Evolutionary conservation across 257 asterid genomes (phyloP), one percentile per base, ranked within the genome.

Genomic region (Lycium barbarum): DNA sequence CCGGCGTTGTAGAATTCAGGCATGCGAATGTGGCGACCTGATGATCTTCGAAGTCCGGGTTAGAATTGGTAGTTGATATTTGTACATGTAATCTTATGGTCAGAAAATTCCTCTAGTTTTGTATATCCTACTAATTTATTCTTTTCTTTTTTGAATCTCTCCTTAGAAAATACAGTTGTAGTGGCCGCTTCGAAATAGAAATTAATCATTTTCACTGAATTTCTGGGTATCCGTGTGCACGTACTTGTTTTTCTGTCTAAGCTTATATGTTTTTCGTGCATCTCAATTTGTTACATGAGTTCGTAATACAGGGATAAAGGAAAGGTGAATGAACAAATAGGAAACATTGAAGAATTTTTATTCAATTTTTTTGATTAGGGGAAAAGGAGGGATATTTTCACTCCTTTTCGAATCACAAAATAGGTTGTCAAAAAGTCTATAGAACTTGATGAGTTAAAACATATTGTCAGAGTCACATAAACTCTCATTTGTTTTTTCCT

Each of bases 11-110:
- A 74, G 61, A 73, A 20, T 49, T 74, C 61, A 74, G 81, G 62
- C 81, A 51, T 76, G 51, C 14, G 1, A 9, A 76, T 51, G 63
- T 76, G 47, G 63, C 61, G 22, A 74, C 62, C 81, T 73, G 45
- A 74, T 20, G 63, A 7, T 76, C 49, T 78, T 78, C 65, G 53
- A 33, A 22, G 63, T 51, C 82, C 13, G 20, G 40, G 43, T 47
- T 73, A 11, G 40, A 45, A 26, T 76, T 12, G 63, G 82, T 53
- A 1, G 14, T 76, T 26, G 65, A 51, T 33, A 53, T 78, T 53
- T 78, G 15, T 78, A 78, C 33, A 78, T 78, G 43, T 78, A 78
- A 8, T 78, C 82, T 7, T 78, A 63, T 78, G 43, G 62, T 51
- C 26, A 51, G 15, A 40, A 22, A 73, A 14, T 20, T 22, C 63